Evolutionary conservation across 2,329 filamentous ascomycete genomes (phyloP), one percentile per base, ranked within the genome.

Genomic region (Stromatinia cepivora): DNA sequence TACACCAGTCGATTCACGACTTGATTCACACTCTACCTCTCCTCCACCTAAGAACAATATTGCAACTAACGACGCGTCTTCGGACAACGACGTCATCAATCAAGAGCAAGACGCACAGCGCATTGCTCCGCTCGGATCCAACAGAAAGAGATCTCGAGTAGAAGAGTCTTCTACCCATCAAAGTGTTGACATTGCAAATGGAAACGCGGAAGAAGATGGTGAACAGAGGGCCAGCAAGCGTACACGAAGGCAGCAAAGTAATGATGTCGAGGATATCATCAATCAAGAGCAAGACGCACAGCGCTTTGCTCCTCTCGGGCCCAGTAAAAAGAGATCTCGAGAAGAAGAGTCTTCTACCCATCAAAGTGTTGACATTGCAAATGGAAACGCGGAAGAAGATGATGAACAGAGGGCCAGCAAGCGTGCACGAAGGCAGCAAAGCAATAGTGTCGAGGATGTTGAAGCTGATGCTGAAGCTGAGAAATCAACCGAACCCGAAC

Each of bases 21-120:
- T 45, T n/a, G 69, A 70, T 8, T 70, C 64, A 4, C 64, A 64
- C 20, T 70, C 66, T 22, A 69, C 65, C 50, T 58, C 66, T 11
- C 67, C 67, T 34, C 66, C 69, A 15, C 45, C 36, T 3, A 53
- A 28, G 36, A 63, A 42, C 4, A 50, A 34, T 8, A 42, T 28
- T 6, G 45, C 34, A 36, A 68, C 57, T 13, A 57, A 56, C 15
- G 64, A 62, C 50, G 36, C 57, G 46, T 70, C 69, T 57, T 57
- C 67, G 15, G 59, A 64, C 53, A 56, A 66, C 46, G 64, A 67
- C 28, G 28, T 28, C 25, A 25, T 31, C 20, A 22, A 31, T 46
- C 61, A 54, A 53, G 28, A 65, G 36, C 59, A 58, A 34, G n/a
- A 31, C 28, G 22, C 28, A 48, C 25, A 57, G 15, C 57, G 39